Evolutionary conservation across 352 stramenopile genomes (phyloP), one percentile per base, ranked within the genome.

Genomic region (Pythium rishiriense): DNA sequence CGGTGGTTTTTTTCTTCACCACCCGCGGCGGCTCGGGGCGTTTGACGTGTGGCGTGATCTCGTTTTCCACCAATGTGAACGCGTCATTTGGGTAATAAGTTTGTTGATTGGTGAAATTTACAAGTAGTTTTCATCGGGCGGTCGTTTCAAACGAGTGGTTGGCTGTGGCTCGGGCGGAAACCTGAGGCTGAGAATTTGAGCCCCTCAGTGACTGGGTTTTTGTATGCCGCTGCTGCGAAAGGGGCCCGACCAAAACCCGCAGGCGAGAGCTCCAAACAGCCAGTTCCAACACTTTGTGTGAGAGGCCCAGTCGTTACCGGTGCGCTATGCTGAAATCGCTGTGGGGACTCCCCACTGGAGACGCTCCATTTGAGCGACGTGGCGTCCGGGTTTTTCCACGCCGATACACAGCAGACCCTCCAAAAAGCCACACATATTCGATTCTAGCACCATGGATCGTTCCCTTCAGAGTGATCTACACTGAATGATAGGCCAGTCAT

Each of bases 61-160:
- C 1, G 22, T 26, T 64, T 70, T 72, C 52, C 33, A 35, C 74
- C 74, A 78, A 81, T 81, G 29, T 33, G 45, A 55, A 45, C 10
- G 22, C 15, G 2, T 46, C 19, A 46, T n/a, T 19, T 17, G 39
- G 10, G 5, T 12, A 15, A 45, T 33, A 7, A 4, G 0, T 1
- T 1, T 1, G 28, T 2, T 42, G 31, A 89, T 83, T 90, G 78
- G 75, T 19, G 9, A 33, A 83, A 82, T 86, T 47, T 10, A 21
- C n/a, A 21, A 21, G 33, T 65, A 65, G 48, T 61, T 62, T 71
- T 53, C 58, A 54, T n/a, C 15, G 24, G 24, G 1, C 15, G 42
- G 58, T 43, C 50, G 60, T 74, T 83, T 75, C 53, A 76, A 88
- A 88, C 75, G 79, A 85, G 66, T 88, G 79, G 79, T 65, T 81